phyloP scores from a whole-genome alignment of 805 yeast species.

The Ogataea glucozyma region DNA sequence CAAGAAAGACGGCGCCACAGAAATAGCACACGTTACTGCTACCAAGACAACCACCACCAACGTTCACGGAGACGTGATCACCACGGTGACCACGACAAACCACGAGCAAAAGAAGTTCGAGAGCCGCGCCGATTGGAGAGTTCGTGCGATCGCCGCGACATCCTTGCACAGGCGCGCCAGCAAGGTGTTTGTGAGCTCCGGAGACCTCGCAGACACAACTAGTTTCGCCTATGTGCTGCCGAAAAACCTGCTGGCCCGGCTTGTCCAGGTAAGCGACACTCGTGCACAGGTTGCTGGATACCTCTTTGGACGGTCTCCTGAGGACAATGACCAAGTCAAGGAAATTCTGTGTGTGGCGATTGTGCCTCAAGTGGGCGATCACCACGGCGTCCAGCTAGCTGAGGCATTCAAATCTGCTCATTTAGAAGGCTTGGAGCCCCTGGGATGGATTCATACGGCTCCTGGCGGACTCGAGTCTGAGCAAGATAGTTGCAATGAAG shows the following conservation, averaged over 20 bases:
- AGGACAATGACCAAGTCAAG: slow-evolving; percentile 68
- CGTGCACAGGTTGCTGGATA: slow-evolving; percentile 81
- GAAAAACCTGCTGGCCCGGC: slow-evolving; percentile 71
- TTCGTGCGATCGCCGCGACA: slow-evolving; percentile 76
- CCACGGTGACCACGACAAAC: slow-evolving; percentile 86
- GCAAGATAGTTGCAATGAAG: slow-evolving; percentile 52
- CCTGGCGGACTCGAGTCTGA: too few relatives aligned
- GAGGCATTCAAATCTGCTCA: slow-evolving; percentile 41
- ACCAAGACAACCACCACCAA: slow-evolving; percentile 80
- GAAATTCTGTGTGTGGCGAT: slow-evolving; percentile 75
- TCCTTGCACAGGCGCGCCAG: slow-evolving; percentile 72
- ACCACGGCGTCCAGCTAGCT: slow-evolving; percentile 65
- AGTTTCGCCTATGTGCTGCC: slow-evolving; percentile 77
- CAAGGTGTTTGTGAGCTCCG: slow-evolving; percentile 70
- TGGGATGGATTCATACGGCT: slow-evolving; percentile 96
- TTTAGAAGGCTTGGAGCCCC: slow-evolving; percentile 62
- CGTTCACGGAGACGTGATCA: slow-evolving; percentile 95
- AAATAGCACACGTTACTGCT: slow-evolving; percentile 62
- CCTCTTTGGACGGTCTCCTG: slow-evolving; percentile 77
- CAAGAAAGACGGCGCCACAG: slow-evolving; percentile 38
- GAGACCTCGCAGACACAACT: slow-evolving; percentile 53
- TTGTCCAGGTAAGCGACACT: slow-evolving; percentile 78
- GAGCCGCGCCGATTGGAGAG: slow-evolving; percentile 90
- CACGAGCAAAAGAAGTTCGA: slow-evolving; percentile 84
- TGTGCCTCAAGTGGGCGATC: slow-evolving; percentile 85